Evolutionary conservation across 306 rosid species (phyloP), one percentile per base, ranked within the genome.

Genomic region (Cicer chorassanicum): DNA sequence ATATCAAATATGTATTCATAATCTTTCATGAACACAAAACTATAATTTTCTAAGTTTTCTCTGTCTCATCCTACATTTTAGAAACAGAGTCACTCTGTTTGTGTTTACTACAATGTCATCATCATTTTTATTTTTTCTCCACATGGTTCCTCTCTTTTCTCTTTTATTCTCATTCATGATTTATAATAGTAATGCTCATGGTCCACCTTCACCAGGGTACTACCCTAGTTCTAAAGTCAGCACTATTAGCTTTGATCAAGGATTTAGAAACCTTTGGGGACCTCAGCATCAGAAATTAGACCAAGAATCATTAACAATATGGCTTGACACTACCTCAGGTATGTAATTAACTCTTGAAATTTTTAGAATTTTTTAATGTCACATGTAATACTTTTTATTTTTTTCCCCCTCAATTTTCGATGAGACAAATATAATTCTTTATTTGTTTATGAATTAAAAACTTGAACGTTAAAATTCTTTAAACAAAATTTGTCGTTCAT

Each of bases 131-230:
- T 80, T 69, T 71, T 68, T 43, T 3, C 24, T 78, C 68, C 41
- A 34, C 49, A 81, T 80, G 86, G 67, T 77, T 82, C 73, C 67
- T 81, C 81, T 86, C 18, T 44, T 89, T 40, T 61, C 51, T 16
- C 70, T 86, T 29, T 60, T 89, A 34, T 29, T 82, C 50, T 71
- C 84, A 57, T 42, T 80, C 29, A 40, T 80, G 74, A 15, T 87
- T 79, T 74, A 55, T 83, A 46, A 44, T 48, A 51, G 64, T 72
- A 84, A n/a, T 85, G 74, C 84, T 67, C 86, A 82, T 69, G 83
- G 81, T 76, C 89, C 88, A 44, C 99, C 99, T 53, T 90, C 96
- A 36, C 96, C 97, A 70, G 96, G 92, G 70, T 92, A 86, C 86
- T 82, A 40, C 54, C 92, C 90, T 11, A 85, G 94, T 72, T 88